Evolutionary conservation across 2,329 filamentous ascomycete species (phyloP), one percentile per base, ranked within the genome.

Genomic region (Herpotrichia juniperi): DNA sequence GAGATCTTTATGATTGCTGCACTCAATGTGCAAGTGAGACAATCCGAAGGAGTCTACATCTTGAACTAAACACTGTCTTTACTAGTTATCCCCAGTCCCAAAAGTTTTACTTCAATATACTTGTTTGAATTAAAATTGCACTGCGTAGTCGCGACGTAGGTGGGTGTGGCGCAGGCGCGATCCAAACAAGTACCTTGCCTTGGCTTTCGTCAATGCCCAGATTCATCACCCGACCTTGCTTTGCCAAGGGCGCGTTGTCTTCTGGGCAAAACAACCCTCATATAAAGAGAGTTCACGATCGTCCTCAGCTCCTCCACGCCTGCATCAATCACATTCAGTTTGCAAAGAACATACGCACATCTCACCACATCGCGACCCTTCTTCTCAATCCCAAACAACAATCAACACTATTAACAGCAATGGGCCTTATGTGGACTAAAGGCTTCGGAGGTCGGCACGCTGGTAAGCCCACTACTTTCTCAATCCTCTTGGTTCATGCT

Each of bases 361-460:
- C 26, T 43, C 19, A 43, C 7, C 11, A 34, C 42, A 45, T 21
- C 42, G 34, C 30, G 22, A 4, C 12, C 8, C 39, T 42, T 12
- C 40, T 19, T 25, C 28, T 5, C 16, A 34, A 44, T 14, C 32
- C 24, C 37, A 51, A 48, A 40, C 28, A 37, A 9, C 4, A 24
- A 22, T 14, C 8, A 40, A 40, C 37, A n/a, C n/a, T n/a, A n/a
- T n/a, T n/a, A n/a, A n/a, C n/a, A n/a, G 73, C 16, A 35, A 79
- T 79, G 77, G 70, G 70, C 72, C 68, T 79, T 57, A 75, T 79
- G 71, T 79, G 76, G 75, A 77, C 75, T 42, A 79, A 79, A 63
- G 67, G 72, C 53, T 78, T 59, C 42, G 77, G 77, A 46, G 76
- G 76, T 53, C 71, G 65, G 46, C 76, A 74, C 56, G 75, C 61